Percentiles rank a stretch among this genome's conserved stretches.
These are phyloP conservation scores for Perkinsus marinus DNA, from an alignment of 169 alveolate species.

Conservation along the genomic window DNA sequence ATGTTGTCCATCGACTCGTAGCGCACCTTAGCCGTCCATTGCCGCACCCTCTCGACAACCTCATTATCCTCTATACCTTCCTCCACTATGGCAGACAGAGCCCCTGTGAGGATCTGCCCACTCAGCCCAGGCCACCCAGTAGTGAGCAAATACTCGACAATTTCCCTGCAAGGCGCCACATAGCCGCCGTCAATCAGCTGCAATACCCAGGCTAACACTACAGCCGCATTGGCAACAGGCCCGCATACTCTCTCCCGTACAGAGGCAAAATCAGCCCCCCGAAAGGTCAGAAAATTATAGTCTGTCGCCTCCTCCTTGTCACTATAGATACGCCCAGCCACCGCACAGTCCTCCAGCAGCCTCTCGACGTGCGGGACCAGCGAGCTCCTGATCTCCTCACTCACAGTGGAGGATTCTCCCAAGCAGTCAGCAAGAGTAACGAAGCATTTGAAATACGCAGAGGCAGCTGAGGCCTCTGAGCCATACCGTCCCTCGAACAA, in stretches of 20 bases:
- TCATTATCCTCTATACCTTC: not conserved
- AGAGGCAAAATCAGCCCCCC: not conserved
- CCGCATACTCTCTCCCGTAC: not conserved
- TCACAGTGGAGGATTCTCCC: not conserved
- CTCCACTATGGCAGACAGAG: not conserved
- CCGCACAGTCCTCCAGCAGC: not conserved
- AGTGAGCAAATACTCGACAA: not conserved
- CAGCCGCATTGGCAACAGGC: not conserved
- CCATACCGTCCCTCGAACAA: not conserved
- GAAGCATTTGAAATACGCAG: not conserved
- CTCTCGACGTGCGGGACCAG: not conserved
- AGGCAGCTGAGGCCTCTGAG: not conserved
- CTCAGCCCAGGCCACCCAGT: not conserved
- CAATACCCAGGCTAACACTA: not conserved
- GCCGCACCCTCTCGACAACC: not conserved
- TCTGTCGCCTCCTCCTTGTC: not conserved
- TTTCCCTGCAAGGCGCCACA: not conserved
- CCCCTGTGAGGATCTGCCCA: not conserved
- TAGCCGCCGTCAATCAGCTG: not conserved
- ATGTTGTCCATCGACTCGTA: not conserved
- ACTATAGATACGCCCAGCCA: not conserved
- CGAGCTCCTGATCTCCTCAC: not conserved
- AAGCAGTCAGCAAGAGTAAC: not conserved
- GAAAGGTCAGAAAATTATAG: not conserved
- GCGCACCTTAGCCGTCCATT: not conserved